A percentile compares a stretch with the other conserved stretches of the same genome.
phyloP scores from a whole-genome alignment of 495 filamentous ascomycete species.

The Bryoglossum gracile region DNA sequence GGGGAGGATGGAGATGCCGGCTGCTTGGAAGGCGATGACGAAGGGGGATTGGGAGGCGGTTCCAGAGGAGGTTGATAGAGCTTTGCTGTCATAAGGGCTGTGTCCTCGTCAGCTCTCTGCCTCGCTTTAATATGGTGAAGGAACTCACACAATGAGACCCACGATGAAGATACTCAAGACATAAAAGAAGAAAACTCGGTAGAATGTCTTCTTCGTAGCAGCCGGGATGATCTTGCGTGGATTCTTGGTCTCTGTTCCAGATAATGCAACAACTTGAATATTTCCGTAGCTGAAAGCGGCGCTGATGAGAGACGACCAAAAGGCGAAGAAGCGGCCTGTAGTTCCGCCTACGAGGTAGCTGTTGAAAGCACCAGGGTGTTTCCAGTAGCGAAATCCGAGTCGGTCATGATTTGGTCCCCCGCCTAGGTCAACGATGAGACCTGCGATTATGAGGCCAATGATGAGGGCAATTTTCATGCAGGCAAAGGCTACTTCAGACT shows the following conservation, averaged over 20 bases:
- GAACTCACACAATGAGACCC: conserved; percentile 50
- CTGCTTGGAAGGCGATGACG: conserved; percentile 57
- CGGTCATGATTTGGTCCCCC: conserved; percentile 41
- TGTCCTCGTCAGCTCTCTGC: conserved; percentile 52
- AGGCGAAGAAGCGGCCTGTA: conserved; percentile 30
- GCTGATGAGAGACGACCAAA: conserved; percentile 35
- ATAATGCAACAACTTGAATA: conserved; percentile 72
- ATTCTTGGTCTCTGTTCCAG: conserved; percentile 63
- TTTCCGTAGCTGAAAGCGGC: conserved; percentile 69
- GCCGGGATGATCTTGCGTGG: conserved; percentile 58
- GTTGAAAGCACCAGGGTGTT: conserved; percentile 59
- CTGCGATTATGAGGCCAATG: conserved; percentile 45
- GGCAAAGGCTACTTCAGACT: conserved; percentile 35
- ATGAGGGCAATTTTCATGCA: conserved; percentile 51
- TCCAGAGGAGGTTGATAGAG: conserved; percentile 42
- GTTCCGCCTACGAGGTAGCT: conserved; percentile 51
- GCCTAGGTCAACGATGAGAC: conserved; percentile 47
- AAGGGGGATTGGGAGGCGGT: conserved; percentile 55
- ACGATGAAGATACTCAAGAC: conserved; percentile 9
- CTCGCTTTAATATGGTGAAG: conserved; percentile 44
- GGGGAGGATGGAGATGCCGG: conserved; percentile 54
- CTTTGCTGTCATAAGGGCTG: conserved; percentile 46
- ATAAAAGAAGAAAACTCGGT: conserved; percentile 62
- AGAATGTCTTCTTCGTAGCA: conserved; percentile 60
- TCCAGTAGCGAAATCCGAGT: conserved; percentile 61